A percentile compares a stretch with the other conserved stretches of the same genome.
Conservation (phyloP, 176 grass and related monocot species). For the Avena eriantha region DNA sequence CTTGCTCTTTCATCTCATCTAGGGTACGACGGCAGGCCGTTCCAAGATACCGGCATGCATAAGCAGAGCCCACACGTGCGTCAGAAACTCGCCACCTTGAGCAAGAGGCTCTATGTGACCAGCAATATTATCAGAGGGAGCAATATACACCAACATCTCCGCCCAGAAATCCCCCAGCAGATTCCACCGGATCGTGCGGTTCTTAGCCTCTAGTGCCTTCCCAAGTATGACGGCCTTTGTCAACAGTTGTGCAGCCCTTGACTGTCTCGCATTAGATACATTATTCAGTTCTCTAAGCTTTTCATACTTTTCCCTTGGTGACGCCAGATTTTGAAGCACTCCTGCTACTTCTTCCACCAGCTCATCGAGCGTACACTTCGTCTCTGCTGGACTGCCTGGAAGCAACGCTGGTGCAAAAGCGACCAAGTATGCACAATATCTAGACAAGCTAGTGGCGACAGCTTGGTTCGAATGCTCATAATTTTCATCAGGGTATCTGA, state of each 20-base stretch:
- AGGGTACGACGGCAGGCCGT: neutral
- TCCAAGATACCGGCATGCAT: slow-evolving; percentile 1
- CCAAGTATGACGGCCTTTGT: neutral
- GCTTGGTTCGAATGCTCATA: too few relatives aligned
- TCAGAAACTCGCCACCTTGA: neutral
- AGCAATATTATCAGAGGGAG: neutral
- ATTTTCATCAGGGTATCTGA: too few relatives aligned
- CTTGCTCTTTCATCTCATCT: neutral
- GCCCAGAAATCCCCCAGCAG: neutral
- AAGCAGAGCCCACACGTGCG: slow-evolving; percentile 4
- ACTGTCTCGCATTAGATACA: neutral
- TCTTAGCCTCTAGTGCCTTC: neutral
- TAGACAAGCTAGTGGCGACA: neutral
- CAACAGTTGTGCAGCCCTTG: neutral
- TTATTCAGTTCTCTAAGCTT: neutral
- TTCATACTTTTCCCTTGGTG: neutral
- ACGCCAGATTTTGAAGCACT: neutral
- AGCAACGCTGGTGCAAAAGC: neutral
- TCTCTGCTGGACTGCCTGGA: neutral
- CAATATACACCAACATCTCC: neutral
- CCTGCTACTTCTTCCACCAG: neutral
- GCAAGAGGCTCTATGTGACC: slow-evolving; percentile 5
- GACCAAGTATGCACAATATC: neutral
- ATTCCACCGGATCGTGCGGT: neutral
- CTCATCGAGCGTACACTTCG: neutral